Evolutionary conservation across 768 basidiomycete species (phyloP).

Genomic region (Megacollybia marginata): DNA sequence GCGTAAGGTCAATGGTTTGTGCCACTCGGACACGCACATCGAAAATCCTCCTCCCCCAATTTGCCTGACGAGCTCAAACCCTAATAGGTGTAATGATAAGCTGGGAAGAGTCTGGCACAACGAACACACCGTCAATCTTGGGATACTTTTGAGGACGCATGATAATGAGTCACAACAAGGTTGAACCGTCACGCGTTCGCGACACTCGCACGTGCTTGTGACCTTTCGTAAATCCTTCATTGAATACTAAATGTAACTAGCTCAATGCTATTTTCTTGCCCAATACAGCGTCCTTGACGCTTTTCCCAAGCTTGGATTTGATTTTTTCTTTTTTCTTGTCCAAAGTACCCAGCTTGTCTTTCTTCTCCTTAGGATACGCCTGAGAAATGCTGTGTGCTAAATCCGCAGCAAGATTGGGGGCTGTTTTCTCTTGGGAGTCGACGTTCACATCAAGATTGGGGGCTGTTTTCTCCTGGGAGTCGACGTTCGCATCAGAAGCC

Average conservation of each 20-base stretch:
- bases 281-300: slow-evolving; percentile 46
- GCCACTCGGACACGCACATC: slow-evolving; percentile 38
- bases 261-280: slow-evolving; percentile 42
- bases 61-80: slow-evolving; percentile 63
- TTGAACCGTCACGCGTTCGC: too few relatives aligned
- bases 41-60: slow-evolving; percentile 89
- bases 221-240: too few relatives aligned
- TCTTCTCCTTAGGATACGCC: background rate
- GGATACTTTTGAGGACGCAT: background rate
- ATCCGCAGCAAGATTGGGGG: background rate
- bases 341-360: slow-evolving; percentile 21
- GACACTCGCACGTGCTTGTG: too few relatives aligned
- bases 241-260: too few relatives aligned
- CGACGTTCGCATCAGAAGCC: background rate
- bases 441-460: background rate
- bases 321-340: slow-evolving; percentile 48
- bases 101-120: background rate
- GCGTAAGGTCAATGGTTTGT: background rate
- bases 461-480: slow-evolving; percentile 5
- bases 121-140: background rate
- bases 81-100: slow-evolving; percentile 22
- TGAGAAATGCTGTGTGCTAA: background rate
- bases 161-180: background rate
- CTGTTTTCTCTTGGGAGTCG: slow-evolving; percentile 3
- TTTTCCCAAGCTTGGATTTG: slow-evolving; percentile 33